A percentile compares a stretch with the other conserved stretches of the same genome.
phyloP scores from a whole-genome alignment of 202 grass and related monocot genomes.

The Zizania palustris region DNA sequence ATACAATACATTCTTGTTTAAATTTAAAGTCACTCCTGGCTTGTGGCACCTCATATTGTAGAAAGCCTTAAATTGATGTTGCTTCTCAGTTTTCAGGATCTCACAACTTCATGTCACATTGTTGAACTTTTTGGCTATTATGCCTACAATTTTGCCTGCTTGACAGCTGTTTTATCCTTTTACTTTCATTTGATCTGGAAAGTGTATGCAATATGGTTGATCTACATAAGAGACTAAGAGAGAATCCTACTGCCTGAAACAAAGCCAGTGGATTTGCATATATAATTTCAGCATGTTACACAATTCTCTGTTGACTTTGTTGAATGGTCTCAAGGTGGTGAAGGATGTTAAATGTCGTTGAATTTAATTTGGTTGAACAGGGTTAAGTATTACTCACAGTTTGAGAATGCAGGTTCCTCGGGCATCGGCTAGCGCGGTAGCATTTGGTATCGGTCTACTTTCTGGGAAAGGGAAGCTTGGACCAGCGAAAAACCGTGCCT shows the following conservation, averaged over 20 bases:
- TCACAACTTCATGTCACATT: neutral
- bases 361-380: neutral
- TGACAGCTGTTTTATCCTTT: neutral
- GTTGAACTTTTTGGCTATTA: neutral
- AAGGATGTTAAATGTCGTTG: neutral
- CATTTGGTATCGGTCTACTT: constrained; percentile 91
- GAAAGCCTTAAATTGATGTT: neutral
- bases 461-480: constrained; percentile 91
- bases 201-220: neutral
- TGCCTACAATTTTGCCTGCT: no score
- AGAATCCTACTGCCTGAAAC: neutral
- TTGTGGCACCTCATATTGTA: neutral
- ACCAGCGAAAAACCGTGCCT: constrained; percentile 69
- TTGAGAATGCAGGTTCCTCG: constrained; percentile 72
- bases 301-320: constrained; percentile 6
- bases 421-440: constrained; percentile 93
- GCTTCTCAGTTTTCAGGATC: neutral
- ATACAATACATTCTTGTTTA: neutral
- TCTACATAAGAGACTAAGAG: neutral
- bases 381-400: constrained; percentile 26
- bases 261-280: neutral
- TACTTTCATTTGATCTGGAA: neutral
- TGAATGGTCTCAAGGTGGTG: neutral
- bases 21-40: neutral
- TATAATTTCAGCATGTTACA: constrained; percentile 1